phyloP scores from a whole-genome alignment of 2,329 filamentous ascomycete genomes.

The Nectriaceae sp. region DNA sequence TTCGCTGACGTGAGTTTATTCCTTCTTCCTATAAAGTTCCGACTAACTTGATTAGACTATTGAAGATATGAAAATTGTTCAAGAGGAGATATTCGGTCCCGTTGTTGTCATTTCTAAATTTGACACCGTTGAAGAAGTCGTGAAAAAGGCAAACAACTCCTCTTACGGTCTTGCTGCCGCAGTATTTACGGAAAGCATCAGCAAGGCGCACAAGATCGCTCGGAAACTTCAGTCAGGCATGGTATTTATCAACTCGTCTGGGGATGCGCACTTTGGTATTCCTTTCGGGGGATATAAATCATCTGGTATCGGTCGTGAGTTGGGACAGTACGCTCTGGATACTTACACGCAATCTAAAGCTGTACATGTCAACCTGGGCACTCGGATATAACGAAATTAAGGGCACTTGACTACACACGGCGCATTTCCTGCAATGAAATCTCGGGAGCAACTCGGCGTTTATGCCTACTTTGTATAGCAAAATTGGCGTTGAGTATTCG shows the following conservation, averaged over 20 bases:
- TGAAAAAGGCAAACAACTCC: conserved; percentile 35
- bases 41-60: conserved; percentile 6
- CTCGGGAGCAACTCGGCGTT: no score
- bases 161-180: conserved; percentile 54
- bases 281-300: conserved; percentile 24
- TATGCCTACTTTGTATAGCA: no score
- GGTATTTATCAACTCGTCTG: conserved; percentile 33
- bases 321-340: conserved; percentile 28
- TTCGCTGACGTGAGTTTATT: conserved; percentile 20
- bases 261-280: conserved; percentile 17
- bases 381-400: neutral
- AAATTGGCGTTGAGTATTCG: no score
- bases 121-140: conserved; percentile 13
- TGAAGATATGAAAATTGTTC: conserved; percentile 17
- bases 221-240: conserved; percentile 53
- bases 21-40: neutral
- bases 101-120: conserved; percentile 20
- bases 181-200: conserved; percentile 54
- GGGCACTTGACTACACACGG: no score
- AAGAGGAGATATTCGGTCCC: conserved; percentile 25
- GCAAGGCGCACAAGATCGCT: conserved; percentile 33
- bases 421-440: no score
- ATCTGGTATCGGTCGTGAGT: conserved; percentile 26
- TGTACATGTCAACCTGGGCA: conserved; percentile 25
- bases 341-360: conserved; percentile 30